These are phyloP conservation scores for Colletotrichum musicola DNA, from an alignment of 2,329 filamentous ascomycete genomes.

Conservation along the genomic window DNA sequence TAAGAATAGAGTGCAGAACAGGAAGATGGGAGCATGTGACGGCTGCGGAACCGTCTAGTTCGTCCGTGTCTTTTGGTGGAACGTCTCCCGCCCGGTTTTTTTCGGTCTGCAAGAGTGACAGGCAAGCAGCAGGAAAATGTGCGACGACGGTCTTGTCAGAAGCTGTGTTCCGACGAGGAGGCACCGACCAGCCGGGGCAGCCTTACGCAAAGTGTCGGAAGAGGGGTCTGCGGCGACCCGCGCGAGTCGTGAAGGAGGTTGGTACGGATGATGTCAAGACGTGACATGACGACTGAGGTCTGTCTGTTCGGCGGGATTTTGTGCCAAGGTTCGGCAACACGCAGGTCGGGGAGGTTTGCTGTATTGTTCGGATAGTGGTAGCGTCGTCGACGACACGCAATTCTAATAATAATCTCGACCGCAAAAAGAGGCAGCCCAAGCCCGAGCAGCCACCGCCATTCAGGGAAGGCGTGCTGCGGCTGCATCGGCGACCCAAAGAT, in stretches of 20 bases:
- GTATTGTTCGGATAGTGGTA: background rate
- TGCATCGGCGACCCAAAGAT: constrained; percentile 19
- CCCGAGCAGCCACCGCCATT: constrained; percentile 1
- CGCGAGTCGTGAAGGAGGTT: background rate
- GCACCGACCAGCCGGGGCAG: background rate
- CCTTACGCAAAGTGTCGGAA: background rate
- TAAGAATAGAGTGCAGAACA: too few species aligned
- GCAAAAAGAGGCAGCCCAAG: background rate
- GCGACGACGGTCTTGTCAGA: background rate
- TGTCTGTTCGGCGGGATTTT: background rate
- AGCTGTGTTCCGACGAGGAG: background rate
- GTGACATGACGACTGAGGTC: background rate
- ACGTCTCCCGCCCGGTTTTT: background rate
- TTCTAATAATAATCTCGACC: background rate
- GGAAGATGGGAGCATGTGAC: background rate
- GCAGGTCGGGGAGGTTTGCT: background rate
- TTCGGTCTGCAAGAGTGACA: background rate
- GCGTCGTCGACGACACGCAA: background rate
- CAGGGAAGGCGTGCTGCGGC: background rate
- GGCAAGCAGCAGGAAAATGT: background rate
- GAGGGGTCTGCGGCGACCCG: background rate
- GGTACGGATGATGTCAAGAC: background rate
- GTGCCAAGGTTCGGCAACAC: background rate
- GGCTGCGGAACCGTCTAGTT: background rate
- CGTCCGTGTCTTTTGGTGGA: background rate